These are phyloP conservation scores for Globisporangium cystogenes DNA, from an alignment of 352 stramenopile genomes.

Conservation along the genomic window DNA sequence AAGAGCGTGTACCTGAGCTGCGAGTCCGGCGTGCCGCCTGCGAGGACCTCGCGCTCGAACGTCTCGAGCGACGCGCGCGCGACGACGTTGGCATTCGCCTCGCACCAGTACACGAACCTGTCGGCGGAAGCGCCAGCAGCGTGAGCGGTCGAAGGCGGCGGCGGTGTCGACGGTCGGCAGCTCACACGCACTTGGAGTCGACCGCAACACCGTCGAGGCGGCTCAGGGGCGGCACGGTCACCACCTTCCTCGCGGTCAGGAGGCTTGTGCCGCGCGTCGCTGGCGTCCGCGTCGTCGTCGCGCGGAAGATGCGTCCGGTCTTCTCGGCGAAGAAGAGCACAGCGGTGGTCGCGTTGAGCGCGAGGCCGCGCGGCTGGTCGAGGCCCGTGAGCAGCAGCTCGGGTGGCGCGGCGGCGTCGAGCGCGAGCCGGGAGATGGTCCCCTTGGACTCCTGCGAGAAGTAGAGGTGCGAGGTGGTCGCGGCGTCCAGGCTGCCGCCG, in stretches of 20 bases:
- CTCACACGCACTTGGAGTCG: conserved; percentile 38
- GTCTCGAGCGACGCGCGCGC: conserved; percentile 34
- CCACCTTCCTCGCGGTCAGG: conserved; percentile 19
- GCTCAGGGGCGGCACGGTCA: conserved; percentile 34
- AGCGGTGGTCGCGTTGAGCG: conserved; percentile 22
- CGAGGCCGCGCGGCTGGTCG: conserved; percentile 44
- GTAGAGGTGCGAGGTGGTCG: conserved; percentile 21
- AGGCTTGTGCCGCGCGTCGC: too few species aligned
- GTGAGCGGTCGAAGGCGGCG: background rate
- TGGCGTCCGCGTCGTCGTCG: background rate
- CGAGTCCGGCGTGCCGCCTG: conserved; percentile 46
- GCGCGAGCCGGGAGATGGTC: conserved; percentile 24
- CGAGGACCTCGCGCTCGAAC: conserved; percentile 42
- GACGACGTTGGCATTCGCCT: conserved; percentile 59
- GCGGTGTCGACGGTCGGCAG: too few species aligned
- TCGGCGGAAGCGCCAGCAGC: conserved; percentile 5
- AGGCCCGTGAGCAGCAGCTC: conserved; percentile 32
- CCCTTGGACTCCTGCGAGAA: conserved; percentile 61
- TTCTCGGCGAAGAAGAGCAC: conserved; percentile 71
- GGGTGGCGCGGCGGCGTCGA: background rate
- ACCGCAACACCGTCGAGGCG: conserved; percentile 61
- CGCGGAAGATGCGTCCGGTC: conserved; percentile 48
- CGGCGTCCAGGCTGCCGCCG: too few species aligned
- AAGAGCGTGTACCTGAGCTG: conserved; percentile 29
- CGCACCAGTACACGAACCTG: conserved; percentile 67